Evolutionary conservation across 345 rosid genomes (phyloP), one percentile per base, ranked within the genome.

Genomic region (Syzygium aromaticum): DNA sequence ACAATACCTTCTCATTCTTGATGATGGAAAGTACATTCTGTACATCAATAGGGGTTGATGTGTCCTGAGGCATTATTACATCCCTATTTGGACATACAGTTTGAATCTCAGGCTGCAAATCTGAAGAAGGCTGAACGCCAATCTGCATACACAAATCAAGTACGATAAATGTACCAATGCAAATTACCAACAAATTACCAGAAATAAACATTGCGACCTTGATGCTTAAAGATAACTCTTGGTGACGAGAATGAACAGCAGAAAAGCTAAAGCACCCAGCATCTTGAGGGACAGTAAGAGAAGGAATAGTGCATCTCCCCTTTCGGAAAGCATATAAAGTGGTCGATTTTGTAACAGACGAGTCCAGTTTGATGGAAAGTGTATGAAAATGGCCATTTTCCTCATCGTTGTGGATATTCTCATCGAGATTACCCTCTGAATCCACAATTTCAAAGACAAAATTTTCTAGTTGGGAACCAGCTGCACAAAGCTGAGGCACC

Each of bases 391-490:
- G 88, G 19, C 90, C 90, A 12, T 57, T 43, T 86, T 90, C 86
- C 54, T 92, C 94, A 17, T 92, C 94, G 85, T 94, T 86, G 78
- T 95, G 93, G 85, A 94, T 87, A 52, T 86, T 87, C 43, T 82
- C 80, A 89, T 94, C 98, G 64, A 91, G 49, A 30, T 40, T 54
- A 61, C 95, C 98, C 43, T 88, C 56, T 3, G 91, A 84, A 85
- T 95, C 88, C 19, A 90, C 93, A 53, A 95, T 91, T 89, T 87
- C 85, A 49, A 95, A 95, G 19, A 85, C 85, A 19, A 93, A 51
- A 89, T 92, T 87, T 89, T 89, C 89, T 52, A 94, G 92, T 33
- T 53, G 87, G 51, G 95, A 92, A 84, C 96, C 95, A 86, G 93
- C 91, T 73, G 77, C 33, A 85, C 91, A 92, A 54, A 19, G 56